These are phyloP conservation scores for Penicillium sp. DNA, from an alignment of 2,329 filamentous ascomycete species.

Conservation along the genomic window DNA sequence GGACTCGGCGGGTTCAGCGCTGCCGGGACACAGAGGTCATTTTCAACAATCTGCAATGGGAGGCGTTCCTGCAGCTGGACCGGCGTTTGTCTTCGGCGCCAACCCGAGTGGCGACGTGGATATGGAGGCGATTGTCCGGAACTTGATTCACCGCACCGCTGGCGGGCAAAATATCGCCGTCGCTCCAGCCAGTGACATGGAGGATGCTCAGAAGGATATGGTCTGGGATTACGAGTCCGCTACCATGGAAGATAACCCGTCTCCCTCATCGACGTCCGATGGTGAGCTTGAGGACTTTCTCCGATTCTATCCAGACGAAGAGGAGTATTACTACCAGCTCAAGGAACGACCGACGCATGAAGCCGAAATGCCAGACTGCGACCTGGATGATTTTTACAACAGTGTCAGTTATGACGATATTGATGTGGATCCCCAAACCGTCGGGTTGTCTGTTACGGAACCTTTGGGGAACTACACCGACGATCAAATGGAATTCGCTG, in stretches of 20 bases:
- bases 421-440: slow-evolving; percentile 10
- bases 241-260: slow-evolving; percentile 14
- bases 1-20: slow-evolving; percentile 1
- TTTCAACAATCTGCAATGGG: not conserved
- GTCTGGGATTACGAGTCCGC: slow-evolving; percentile 27
- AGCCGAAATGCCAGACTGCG: slow-evolving; percentile 20
- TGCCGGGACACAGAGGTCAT: not conserved
- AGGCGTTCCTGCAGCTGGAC: slow-evolving; percentile 2
- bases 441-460: slow-evolving; percentile 1
- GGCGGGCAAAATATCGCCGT: slow-evolving; percentile 22
- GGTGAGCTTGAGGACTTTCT: slow-evolving; percentile 35
- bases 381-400: slow-evolving; percentile 34
- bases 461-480: slow-evolving; percentile 14
- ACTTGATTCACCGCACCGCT: slow-evolving; percentile 16
- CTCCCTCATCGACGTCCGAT: slow-evolving; percentile 18
- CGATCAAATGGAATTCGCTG: slow-evolving; percentile 15
- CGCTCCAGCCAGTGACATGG: slow-evolving; percentile 20
- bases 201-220: slow-evolving; percentile 18
- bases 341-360: slow-evolving; percentile 10
- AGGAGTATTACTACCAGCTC: slow-evolving; percentile 20
- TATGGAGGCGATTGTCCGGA: slow-evolving; percentile 20
- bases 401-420: slow-evolving; percentile 19
- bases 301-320: slow-evolving; percentile 33
- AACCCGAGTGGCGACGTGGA: slow-evolving; percentile 11
- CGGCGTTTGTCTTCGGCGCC: slow-evolving; percentile 18